Evolutionary conservation across 2,329 filamentous ascomycete species (phyloP).

Genomic region (Xylaria sp.): DNA sequence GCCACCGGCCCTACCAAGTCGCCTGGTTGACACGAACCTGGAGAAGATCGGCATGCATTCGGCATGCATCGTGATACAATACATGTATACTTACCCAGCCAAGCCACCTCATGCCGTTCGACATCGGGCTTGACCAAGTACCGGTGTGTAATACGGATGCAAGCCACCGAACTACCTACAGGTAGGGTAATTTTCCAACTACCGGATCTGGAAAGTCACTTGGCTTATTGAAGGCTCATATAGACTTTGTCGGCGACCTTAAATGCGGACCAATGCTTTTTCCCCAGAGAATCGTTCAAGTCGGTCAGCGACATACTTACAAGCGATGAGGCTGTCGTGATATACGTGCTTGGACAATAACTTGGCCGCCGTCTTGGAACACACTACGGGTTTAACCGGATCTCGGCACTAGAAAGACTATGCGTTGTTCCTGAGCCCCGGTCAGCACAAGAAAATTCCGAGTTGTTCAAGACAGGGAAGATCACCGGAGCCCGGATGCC

Average conservation of each 20-base stretch:
- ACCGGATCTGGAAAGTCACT: not conserved
- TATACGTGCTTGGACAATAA: constrained; percentile 18
- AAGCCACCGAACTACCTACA: constrained; percentile 16
- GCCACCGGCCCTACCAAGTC: constrained; percentile 12
- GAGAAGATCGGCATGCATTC: constrained; percentile 29
- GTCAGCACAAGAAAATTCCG: constrained; percentile 9
- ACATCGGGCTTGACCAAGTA: constrained; percentile 17
- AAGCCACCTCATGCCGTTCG: constrained; percentile 8
- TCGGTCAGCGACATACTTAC: not conserved
- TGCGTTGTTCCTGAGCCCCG: constrained; percentile 21
- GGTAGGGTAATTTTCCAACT: constrained; percentile 7
- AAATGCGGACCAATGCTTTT: constrained; percentile 9
- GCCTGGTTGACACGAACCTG: constrained; percentile 14
- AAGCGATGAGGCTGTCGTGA: not conserved
- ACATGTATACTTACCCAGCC: not conserved
- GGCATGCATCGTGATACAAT: not conserved
- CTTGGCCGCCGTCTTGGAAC: constrained; percentile 26
- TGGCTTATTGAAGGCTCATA: not conserved
- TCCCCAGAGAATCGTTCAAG: not conserved
- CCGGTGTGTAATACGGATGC: constrained; percentile 25
- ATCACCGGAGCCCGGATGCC: constrained; percentile 18
- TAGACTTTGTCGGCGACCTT: constrained; percentile 7
- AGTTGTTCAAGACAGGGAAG: constrained; percentile 10
- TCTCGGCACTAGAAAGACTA: constrained; percentile 11
- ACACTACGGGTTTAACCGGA: not conserved